Evolutionary conservation across 2,329 filamentous ascomycete species (phyloP).

Genomic region (Chaetomiaceae sp.): DNA sequence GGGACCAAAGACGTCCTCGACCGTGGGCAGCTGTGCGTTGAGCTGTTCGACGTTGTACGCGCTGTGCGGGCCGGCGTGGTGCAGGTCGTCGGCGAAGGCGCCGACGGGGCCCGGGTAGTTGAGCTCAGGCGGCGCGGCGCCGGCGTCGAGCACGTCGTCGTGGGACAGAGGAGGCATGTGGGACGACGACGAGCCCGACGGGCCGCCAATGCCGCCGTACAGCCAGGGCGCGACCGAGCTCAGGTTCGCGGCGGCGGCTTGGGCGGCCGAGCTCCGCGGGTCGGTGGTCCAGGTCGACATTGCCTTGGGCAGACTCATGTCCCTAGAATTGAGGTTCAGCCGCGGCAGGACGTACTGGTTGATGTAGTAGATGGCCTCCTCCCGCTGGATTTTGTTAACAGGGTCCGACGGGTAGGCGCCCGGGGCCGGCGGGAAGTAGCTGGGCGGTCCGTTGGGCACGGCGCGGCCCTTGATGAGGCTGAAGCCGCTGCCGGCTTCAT

Average conservation of each 20-base stretch:
- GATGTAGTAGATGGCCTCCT: constrained; percentile 64
- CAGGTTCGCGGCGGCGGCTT: constrained; percentile 45
- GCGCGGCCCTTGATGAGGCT: constrained; percentile 60
- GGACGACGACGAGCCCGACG: constrained; percentile 17
- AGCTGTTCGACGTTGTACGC: not conserved
- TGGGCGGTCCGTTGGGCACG: constrained; percentile 59
- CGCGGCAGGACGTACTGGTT: constrained; percentile 64
- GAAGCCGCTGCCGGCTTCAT: constrained; percentile 54
- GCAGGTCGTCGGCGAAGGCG: constrained; percentile 18
- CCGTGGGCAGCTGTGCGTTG: constrained; percentile 5
- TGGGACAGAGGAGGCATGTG: constrained; percentile 1
- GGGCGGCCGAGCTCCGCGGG: constrained; percentile 28
- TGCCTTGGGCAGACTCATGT: constrained; percentile 33
- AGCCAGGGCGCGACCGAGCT: constrained; percentile 55
- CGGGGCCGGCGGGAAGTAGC: constrained; percentile 52
- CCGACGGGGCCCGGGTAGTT: constrained; percentile 32
- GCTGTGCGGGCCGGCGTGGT: constrained; percentile 1
- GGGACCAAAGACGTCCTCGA: constrained; percentile 8
- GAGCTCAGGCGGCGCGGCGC: constrained; percentile 26
- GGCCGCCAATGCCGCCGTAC: constrained; percentile 42
- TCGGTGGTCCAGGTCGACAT: constrained; percentile 28
- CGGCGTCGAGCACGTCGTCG: constrained; percentile 29
- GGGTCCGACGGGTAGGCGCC: constrained; percentile 51
- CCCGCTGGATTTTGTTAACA: constrained; percentile 60
- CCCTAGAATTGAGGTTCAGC: constrained; percentile 49